A percentile compares a stretch with the other conserved stretches of the same genome.
Conservation (phyloP, 257 asterid genomes). For the Paraleonurus japonicus region DNA sequence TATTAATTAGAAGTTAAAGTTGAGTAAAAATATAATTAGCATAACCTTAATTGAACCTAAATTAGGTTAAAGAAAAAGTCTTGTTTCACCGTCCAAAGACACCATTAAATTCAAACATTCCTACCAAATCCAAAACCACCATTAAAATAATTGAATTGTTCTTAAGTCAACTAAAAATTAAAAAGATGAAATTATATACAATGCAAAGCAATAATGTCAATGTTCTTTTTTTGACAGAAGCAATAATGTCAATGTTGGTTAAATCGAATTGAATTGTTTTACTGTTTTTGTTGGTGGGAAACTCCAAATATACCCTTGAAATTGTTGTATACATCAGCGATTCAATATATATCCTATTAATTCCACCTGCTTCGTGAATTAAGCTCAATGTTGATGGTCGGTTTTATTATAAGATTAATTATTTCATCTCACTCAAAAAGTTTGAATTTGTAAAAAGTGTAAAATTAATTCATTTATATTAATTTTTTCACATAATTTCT, state of each 20-base stretch:
- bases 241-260: constrained; percentile 31
- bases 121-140: constrained; percentile 30
- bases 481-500: too few species aligned
- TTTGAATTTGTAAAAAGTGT: too few species aligned
- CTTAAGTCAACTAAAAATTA: constrained; percentile 26
- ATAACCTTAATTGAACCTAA: neutral
- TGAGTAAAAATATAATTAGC: neutral
- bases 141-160: neutral
- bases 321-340: neutral
- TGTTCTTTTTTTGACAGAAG: too few species aligned
- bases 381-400: too few species aligned
- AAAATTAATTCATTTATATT: too few species aligned
- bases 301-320: constrained; percentile 8
- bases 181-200: neutral
- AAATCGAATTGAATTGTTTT: constrained; percentile 10
- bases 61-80: constrained; percentile 15
- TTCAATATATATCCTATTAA: too few species aligned
- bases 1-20: neutral
- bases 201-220: constrained; percentile 22
- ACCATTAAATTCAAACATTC: constrained; percentile 29
- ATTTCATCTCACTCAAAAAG: too few species aligned
- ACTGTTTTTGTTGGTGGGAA: constrained; percentile 8
- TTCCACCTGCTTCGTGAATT: too few species aligned
- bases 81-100: constrained; percentile 15
- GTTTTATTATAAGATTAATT: too few species aligned